These are phyloP conservation scores for Telfairia occidentalis DNA, from an alignment of 331 rosid species.

Conservation along the genomic window DNA sequence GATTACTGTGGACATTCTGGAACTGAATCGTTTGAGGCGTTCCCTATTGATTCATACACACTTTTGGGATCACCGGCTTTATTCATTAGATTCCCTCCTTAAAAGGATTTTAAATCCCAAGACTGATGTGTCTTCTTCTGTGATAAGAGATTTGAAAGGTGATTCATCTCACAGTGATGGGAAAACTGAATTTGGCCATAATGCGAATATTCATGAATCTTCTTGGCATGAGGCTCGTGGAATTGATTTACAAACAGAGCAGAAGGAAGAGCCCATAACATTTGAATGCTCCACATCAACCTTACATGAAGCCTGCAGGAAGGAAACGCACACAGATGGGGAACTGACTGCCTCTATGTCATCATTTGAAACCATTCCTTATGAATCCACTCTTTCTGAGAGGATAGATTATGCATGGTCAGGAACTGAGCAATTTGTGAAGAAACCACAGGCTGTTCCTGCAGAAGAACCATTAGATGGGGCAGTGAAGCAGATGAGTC, in stretches of 20 bases:
- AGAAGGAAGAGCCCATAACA: slow-evolving; percentile 18
- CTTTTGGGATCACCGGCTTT: slow-evolving; percentile 77
- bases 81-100: slow-evolving; percentile 51
- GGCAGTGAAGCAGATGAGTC: slow-evolving; percentile 20
- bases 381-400: slow-evolving; percentile 72
- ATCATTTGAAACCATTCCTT: slow-evolving; percentile 22
- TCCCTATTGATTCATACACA: slow-evolving; percentile 70
- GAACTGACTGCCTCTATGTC: slow-evolving; percentile 21
- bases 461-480: slow-evolving; percentile 26
- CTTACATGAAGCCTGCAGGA: slow-evolving; percentile 18
- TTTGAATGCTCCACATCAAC: slow-evolving; percentile 21
- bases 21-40: slow-evolving; percentile 66
- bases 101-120: slow-evolving; percentile 27
- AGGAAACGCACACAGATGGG: slow-evolving; percentile 38
- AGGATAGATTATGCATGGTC: slow-evolving; percentile 94
- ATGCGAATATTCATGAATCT: slow-evolving; percentile 22
- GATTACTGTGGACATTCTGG: slow-evolving; percentile 47
- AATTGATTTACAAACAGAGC: slow-evolving; percentile 22
- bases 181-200: slow-evolving; percentile 20
- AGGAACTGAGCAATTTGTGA: slow-evolving; percentile 52
- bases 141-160: slow-evolving; percentile 27
- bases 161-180: slow-evolving; percentile 31
- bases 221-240: slow-evolving; percentile 31
- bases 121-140: slow-evolving; percentile 26
- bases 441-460: slow-evolving; percentile 24